Evolutionary conservation across 805 yeast genomes (phyloP).

Genomic region (Candida morakotiae): DNA sequence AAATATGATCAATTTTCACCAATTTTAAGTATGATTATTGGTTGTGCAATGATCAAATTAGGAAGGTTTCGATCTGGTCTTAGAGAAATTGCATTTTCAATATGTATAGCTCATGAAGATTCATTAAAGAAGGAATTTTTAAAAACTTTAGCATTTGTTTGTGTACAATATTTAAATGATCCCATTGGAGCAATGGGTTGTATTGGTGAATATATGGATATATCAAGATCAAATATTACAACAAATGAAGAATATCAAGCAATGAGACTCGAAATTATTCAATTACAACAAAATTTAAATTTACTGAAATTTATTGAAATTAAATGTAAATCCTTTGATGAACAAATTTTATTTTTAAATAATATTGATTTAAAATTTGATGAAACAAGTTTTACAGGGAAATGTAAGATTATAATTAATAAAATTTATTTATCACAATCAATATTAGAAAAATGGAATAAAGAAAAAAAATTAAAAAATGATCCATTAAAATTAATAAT

Average conservation of each 20-base stretch:
- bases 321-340: conserved; percentile 2
- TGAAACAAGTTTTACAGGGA: conserved; percentile 3
- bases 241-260: neutral
- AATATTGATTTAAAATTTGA: neutral
- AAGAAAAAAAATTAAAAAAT: neutral
- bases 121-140: conserved; percentile 3
- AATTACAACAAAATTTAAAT: conserved; percentile 1
- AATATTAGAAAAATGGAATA: conserved; percentile 2
- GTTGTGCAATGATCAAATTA: conserved; percentile 3
- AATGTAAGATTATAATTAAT: conserved; percentile 1
- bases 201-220: conserved; percentile 7
- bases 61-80: conserved; percentile 4
- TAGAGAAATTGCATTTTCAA: conserved; percentile 6
- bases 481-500: conserved; percentile 3
- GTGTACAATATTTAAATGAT: neutral
- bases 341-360: conserved; percentile 2
- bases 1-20: conserved; percentile 1
- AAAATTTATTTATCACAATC: neutral
- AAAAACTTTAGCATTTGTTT: conserved; percentile 1
- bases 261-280: conserved; percentile 1
- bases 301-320: neutral
- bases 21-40: neutral
- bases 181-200: conserved; percentile 3
- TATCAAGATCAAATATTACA: neutral
- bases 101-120: conserved; percentile 1